phyloP scores from a whole-genome alignment of 306 rosid genomes.

The Trifolium subterraneum region DNA sequence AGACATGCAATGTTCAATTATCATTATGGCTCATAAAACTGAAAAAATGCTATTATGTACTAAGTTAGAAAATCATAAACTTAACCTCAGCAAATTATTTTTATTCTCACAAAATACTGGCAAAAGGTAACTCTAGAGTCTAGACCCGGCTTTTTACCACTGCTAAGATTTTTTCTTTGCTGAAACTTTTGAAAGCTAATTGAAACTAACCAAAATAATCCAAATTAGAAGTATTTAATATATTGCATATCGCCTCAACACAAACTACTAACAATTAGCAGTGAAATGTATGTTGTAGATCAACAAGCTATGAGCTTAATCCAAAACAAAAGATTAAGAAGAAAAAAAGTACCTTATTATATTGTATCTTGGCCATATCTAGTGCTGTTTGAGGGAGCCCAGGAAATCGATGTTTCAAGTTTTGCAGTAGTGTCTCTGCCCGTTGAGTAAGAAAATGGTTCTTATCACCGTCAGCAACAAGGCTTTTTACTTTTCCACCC shows the following conservation, averaged over 20 bases:
- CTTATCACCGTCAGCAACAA: slow-evolving; percentile 67
- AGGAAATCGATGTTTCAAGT: slow-evolving; percentile 78
- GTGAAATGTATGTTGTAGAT: neutral
- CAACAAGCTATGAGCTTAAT: slow-evolving; percentile 17
- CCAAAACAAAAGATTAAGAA: neutral
- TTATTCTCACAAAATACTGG: neutral
- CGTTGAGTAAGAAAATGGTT: slow-evolving; percentile 63
- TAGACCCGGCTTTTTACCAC: neutral
- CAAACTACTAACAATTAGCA: neutral
- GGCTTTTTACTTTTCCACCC: slow-evolving; percentile 95
- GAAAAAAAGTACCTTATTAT: slow-evolving; percentile 63
- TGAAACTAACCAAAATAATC: neutral
- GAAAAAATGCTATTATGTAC: neutral
- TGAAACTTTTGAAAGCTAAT: neutral
- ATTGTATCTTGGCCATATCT: slow-evolving; percentile 94
- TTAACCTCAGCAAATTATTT: neutral
- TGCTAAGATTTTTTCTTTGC: neutral
- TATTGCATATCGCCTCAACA: slow-evolving; percentile 6
- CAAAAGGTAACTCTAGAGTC: neutral
- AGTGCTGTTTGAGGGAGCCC: slow-evolving; percentile 91
- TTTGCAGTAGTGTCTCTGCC: slow-evolving; percentile 79
- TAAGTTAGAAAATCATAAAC: slow-evolving; percentile 6
- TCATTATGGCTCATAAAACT: slow-evolving; percentile 18
- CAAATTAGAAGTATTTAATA: neutral
- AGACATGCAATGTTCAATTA: slow-evolving; percentile 1